Evolutionary conservation across 306 rosid species (phyloP).

Genomic region (Quercus aquifolioides): DNA sequence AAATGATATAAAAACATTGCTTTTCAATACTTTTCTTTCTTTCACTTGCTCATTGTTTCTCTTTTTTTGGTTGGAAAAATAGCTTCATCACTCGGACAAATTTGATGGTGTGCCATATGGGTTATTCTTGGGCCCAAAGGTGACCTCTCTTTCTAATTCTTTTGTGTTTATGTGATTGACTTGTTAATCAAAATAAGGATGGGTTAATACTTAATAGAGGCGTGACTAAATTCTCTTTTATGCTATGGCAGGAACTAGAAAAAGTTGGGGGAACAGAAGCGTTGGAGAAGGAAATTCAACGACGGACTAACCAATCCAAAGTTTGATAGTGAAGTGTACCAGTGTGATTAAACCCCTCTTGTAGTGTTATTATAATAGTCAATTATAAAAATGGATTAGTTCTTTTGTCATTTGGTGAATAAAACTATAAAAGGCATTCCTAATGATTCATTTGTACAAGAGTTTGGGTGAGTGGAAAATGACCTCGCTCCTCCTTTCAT

Average conservation of each 20-base stretch:
- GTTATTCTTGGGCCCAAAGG: slow-evolving; percentile 91
- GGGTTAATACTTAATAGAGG: too few species aligned
- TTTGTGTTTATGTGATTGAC: background rate
- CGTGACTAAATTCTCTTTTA: background rate
- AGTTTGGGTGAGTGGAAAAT: background rate
- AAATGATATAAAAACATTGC: background rate
- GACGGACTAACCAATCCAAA: background rate
- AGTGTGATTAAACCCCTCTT: too few species aligned
- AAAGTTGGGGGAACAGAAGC: slow-evolving; percentile 81
- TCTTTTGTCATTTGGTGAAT: background rate
- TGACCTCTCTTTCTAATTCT: slow-evolving; percentile 8
- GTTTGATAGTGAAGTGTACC: too few species aligned
- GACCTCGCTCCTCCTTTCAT: background rate
- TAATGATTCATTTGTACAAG: background rate
- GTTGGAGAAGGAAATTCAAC: slow-evolving; percentile 68
- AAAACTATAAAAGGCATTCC: background rate
- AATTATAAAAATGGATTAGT: background rate
- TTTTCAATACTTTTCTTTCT: background rate
- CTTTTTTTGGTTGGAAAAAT: background rate
- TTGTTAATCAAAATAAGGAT: too few species aligned
- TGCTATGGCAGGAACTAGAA: slow-evolving; percentile 72
- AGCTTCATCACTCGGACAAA: slow-evolving; percentile 95
- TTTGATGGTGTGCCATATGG: slow-evolving; percentile 94
- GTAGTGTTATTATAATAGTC: background rate
- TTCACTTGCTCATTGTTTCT: slow-evolving; percentile 14